These are phyloP conservation scores for Ophiostoma montium DNA, from an alignment of 2,329 filamentous ascomycete species.

Conservation along the genomic window DNA sequence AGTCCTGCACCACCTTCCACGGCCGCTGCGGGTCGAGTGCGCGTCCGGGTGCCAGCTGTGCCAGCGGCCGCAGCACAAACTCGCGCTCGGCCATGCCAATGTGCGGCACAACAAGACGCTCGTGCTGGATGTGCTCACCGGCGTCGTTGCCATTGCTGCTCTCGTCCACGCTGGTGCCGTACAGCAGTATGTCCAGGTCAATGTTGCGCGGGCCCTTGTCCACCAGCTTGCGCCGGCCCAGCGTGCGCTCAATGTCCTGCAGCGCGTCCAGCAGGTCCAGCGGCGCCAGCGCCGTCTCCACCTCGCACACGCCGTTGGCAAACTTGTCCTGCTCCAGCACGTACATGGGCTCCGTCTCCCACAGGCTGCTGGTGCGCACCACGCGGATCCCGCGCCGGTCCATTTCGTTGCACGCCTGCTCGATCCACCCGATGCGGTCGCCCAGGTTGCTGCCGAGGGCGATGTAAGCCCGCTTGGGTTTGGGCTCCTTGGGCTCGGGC, in stretches of 20 bases:
- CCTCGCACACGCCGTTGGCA: slow-evolving; percentile 83
- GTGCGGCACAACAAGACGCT: slow-evolving; percentile 75
- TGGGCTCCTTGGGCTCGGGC: too few species aligned
- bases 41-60: slow-evolving; percentile 41
- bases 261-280: slow-evolving; percentile 64
- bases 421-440: slow-evolving; percentile 71
- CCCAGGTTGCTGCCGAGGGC: slow-evolving; percentile 89
- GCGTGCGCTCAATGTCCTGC: slow-evolving; percentile 65
- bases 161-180: too few species aligned
- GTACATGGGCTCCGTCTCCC: slow-evolving; percentile 97
- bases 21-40: slow-evolving; percentile 38
- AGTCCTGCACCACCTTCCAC: slow-evolving; percentile 47
- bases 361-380: slow-evolving; percentile 70
- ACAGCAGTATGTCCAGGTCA: slow-evolving; percentile 83
- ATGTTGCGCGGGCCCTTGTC: slow-evolving; percentile 94
- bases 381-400: slow-evolving; percentile 58
- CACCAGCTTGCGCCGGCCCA: slow-evolving; percentile 71
- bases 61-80: slow-evolving; percentile 80
- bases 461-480: slow-evolving; percentile 49
- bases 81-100: slow-evolving; percentile 75
- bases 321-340: slow-evolving; percentile 78
- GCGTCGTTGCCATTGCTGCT: too few species aligned
- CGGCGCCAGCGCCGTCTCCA: slow-evolving; percentile 66
- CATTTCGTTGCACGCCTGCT: slow-evolving; percentile 69
- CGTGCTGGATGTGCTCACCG: slow-evolving; percentile 48